A percentile compares a stretch with the other conserved stretches of the same genome.
Conservation (phyloP, 495 filamentous ascomycete species). For the Umbilicaria muhlenbergii region DNA sequence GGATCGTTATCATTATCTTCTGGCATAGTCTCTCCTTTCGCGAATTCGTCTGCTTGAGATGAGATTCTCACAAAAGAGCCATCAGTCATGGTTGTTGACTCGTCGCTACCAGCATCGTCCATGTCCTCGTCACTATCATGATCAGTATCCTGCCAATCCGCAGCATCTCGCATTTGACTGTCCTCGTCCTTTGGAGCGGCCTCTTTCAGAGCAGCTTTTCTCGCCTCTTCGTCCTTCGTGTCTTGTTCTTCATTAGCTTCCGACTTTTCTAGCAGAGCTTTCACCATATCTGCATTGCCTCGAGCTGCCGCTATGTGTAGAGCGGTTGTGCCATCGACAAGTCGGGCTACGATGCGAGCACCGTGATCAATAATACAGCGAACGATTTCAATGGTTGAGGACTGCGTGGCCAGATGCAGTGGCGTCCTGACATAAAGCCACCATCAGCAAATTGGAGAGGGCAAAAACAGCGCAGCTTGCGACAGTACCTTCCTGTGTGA, state of each 20-base stretch:
- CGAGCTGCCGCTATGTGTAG: conserved; percentile 60
- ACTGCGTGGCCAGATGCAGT: conserved; percentile 56
- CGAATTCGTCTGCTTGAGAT: conserved; percentile 37
- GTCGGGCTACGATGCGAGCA: conserved; percentile 51
- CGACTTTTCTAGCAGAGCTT: conserved; percentile 52
- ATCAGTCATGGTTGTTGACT: conserved; percentile 25
- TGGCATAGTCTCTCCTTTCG: conserved; percentile 19
- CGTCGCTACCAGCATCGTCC: conserved; percentile 19
- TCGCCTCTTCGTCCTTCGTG: conserved; percentile 36
- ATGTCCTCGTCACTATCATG: conserved; percentile 22
- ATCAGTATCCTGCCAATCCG: conserved; percentile 13
- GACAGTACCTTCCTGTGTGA: conserved; percentile 41
- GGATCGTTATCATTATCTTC: conserved; percentile 47
- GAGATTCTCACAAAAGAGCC: conserved; percentile 53
- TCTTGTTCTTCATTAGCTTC: conserved; percentile 52
- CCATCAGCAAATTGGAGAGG: no score
- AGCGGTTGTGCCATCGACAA: conserved; percentile 65
- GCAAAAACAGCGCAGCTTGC: no score
- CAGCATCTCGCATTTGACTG: conserved; percentile 2
- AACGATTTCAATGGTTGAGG: conserved; percentile 52
- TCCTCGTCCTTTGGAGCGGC: not conserved
- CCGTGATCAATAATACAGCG: conserved; percentile 52
- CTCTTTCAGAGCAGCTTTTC: conserved; percentile 19
- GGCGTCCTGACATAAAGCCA: conserved; percentile 34
- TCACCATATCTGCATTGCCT: conserved; percentile 51